Evolutionary conservation across 2,329 filamentous ascomycete species (phyloP), one percentile per base, ranked within the genome.

Genomic region (Rutstroemia sp.): DNA sequence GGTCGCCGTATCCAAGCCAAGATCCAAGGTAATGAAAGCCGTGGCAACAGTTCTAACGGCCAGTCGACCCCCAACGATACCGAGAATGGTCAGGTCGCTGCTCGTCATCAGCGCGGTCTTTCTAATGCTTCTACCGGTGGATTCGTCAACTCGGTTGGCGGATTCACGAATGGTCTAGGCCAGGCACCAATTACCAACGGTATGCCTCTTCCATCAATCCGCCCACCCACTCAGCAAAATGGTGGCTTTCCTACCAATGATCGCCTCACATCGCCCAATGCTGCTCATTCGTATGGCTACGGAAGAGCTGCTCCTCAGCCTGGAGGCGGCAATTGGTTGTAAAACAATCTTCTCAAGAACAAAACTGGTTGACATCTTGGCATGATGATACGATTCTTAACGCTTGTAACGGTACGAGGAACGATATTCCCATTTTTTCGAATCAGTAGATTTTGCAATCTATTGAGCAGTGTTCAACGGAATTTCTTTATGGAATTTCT

Each of bases 1-100:
- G 94, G 94, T 53, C 92, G 94, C 63, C 90, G 94, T 60, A 95
- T 97, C 66, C 86, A 89, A 69, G 87, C 87, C 69, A 97, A 97
- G 78, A 88, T 99, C 57, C 76, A 83, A 62, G 75, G 80, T 25
- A 79, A 78, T 60, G 83, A 86, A 51, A 62, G 62, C 48, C 68
- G 68, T 14, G 68, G 65, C 51, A 65, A 62, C 50, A 50, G 62
- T 9, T 65, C 61, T 17, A 69, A 64, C 59, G 66, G 67, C 10
- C 67, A 68, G 54, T 62, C 62, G 36, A 68, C 66, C 45, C 67
- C 68, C 2, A 63, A 60, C 48, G 67, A 68, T 21, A 49, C 57
- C 21, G 56, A 58, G 17, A 48, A 53, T 57, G 27, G 51, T 23
- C 68, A 70, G 57, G 48, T 57, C 27, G 57, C 66, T 23, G 56